Evolutionary conservation across 495 filamentous ascomycete species (phyloP), one percentile per base, ranked within the genome.

Genomic region (Penicillium robsamsonii): DNA sequence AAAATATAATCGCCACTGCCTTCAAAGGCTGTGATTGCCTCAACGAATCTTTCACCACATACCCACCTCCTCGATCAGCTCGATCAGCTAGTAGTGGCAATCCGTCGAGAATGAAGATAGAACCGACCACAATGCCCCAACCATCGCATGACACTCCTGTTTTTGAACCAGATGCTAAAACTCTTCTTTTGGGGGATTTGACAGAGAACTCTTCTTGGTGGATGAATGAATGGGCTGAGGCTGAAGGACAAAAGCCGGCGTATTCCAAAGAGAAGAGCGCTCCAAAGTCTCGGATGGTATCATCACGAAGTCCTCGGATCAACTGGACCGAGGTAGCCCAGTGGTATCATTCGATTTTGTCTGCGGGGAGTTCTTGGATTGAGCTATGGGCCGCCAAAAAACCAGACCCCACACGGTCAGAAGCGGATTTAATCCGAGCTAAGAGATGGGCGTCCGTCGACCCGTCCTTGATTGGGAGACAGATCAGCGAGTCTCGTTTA

Each of bases 141-240:
- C 50, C 63, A 29, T 50, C 51, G 10, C 46, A 47, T 1, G 54
- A 72, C 30, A 57, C 66, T 10, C 62, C 62, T 8, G 58, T 80
- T 4, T 81, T 80, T 25, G 81, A 84, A 49, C 70, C 91, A 25
- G 90, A 94, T 68, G 82, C 87, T 0, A 94, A 92, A 68, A 86
- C 88, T 0, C 75, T 94, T 12, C 77, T 93, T 12, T 67, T 91
- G n/a, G 90, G 90, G 13, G 84, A 93, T 56, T 73, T 94, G 57
- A 87, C 86, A 0, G 89, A 94, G 67, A 94, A 93, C 65, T 90
- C 90, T 2, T 81, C 81, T 13, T 94, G 89, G 90, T 94, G 89
- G 89, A 88, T 84, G 49, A 86, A 85, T 20, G 77, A 81, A 54
- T 63, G 67, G 55, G 67, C 73, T 11, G 61, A 69, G 44, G 50